Conservation (phyloP, 2,329 filamentous ascomycete genomes). For the Diaporthe capsici region DNA sequence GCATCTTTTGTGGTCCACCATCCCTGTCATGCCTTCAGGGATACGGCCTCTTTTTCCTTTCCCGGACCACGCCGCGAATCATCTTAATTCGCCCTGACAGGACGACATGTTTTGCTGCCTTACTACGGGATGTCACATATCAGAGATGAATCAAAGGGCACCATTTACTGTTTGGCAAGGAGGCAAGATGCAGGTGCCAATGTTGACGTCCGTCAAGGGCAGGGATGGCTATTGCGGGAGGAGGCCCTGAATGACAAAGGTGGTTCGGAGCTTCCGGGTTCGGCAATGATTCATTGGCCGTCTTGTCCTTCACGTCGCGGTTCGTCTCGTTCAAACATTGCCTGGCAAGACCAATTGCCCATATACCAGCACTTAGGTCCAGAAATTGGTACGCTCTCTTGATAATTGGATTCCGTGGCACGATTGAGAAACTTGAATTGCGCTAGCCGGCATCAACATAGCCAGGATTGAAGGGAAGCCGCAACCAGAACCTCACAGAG, state of each 20-base stretch:
- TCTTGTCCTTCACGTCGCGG: background rate
- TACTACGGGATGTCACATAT: no score
- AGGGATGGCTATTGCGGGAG: background rate
- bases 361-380: no score
- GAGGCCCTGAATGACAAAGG: background rate
- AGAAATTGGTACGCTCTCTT: background rate
- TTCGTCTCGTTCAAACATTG: background rate
- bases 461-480: background rate
- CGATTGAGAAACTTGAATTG: no score
- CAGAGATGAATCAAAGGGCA: no score
- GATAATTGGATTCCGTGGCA: no score
- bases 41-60: background rate
- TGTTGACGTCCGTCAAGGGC: background rate
- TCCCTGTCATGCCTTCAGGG: conserved; percentile 15
- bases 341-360: background rate
- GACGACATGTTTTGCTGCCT: background rate
- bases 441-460: background rate
- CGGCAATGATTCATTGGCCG: conserved; percentile 17
- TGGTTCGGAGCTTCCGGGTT: background rate
- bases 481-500: background rate
- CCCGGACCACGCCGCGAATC: background rate
- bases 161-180: background rate
- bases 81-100: background rate
- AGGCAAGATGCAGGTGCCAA: background rate
- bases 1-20: conserved; percentile 24